Percentiles rank a stretch among this genome's conserved stretches.
These are phyloP conservation scores for Rehmannia glutinosa DNA, from an alignment of 257 asterid species.

Conservation along the genomic window DNA sequence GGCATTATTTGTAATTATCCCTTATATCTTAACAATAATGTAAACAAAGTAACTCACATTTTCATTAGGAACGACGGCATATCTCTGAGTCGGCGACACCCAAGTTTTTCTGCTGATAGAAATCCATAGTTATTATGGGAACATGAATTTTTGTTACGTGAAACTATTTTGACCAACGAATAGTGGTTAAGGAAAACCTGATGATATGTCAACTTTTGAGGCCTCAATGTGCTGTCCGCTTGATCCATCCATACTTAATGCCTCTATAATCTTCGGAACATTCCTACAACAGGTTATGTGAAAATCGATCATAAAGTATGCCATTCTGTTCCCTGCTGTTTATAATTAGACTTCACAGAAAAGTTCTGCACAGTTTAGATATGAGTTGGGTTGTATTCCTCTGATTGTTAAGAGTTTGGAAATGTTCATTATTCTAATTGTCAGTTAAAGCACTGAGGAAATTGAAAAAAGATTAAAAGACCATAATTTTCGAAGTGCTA, in stretches of 20 bases:
- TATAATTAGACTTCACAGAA: background rate
- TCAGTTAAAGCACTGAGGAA: too few species aligned
- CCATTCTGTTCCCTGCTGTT: too few species aligned
- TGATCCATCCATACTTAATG: conserved; percentile 77
- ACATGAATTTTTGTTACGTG: background rate
- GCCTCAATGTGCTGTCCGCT: conserved; percentile 71
- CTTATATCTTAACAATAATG: too few species aligned
- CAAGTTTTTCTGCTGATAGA: conserved; percentile 49
- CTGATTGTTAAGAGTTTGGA: too few species aligned
- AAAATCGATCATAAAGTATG: too few species aligned
- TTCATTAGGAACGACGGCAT: conserved; percentile 88
- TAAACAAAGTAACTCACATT: conserved; percentile 42
- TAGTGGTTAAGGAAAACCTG: conserved; percentile 39
- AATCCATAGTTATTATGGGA: background rate
- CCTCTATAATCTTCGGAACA: conserved; percentile 79
- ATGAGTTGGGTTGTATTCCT: too few species aligned
- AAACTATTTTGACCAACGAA: background rate
- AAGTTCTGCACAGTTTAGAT: background rate
- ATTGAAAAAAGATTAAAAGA: too few species aligned
- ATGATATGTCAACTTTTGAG: conserved; percentile 54
- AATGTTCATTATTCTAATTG: too few species aligned
- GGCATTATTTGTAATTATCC: too few species aligned
- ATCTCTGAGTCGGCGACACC: conserved; percentile 91
- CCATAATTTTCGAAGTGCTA: too few species aligned
- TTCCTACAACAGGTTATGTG: conserved; percentile 37